Base-by-base conservation (phyloP, 2,329 filamentous ascomycete species). In the Colletotrichum brevisporum region DNA sequence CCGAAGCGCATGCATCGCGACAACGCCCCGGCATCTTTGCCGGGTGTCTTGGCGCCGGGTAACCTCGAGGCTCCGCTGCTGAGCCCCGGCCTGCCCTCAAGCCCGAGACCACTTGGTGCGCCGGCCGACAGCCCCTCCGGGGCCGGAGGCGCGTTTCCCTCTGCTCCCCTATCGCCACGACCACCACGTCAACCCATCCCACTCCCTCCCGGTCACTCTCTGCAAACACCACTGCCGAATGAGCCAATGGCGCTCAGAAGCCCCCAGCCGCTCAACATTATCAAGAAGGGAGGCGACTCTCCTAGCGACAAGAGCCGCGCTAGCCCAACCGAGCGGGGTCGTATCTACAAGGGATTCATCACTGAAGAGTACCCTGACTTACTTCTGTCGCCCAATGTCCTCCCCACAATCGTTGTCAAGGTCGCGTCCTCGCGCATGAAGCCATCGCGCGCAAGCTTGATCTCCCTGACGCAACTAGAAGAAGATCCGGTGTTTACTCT, bases 361-460 rank as follows among this genome's bases (percentile, higher is more conserved):
- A 94, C 92, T 0, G 94, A 97, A 0, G 93, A 97, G 72, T 95
- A 94, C 77, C 94, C 95, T 1, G 92, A 94, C 71, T 86, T 98
- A 8, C 82, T 98, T 24, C 85, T 99, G 2, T 91, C 94, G 10
- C 95, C 96, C 0, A 97, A 97, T 77, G 94, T 95, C 6, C 84
- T 99, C 8, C 92, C 94, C 4, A 94, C 93, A 1, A 92, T 99
- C 64, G 89, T 92, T 71, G 90, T 98, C 55, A 93, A 89, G 77
- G 95, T 98, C 4, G 94, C 94, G 4, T 98, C 96, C 5, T 98
- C 96, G 24, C 91, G 96, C n/a, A 90, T 99, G 85, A 94, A 94
- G 76, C 96, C 95, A 15, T 97, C 95, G 0, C 87, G 95, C 71
- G 90, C 94, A 45, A 98, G 95, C 77, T 88, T 96, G 73, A 84